Evolutionary conservation across 441 rosid species (phyloP), one percentile per base, ranked within the genome.

Genomic region (Syzygium malaccense): DNA sequence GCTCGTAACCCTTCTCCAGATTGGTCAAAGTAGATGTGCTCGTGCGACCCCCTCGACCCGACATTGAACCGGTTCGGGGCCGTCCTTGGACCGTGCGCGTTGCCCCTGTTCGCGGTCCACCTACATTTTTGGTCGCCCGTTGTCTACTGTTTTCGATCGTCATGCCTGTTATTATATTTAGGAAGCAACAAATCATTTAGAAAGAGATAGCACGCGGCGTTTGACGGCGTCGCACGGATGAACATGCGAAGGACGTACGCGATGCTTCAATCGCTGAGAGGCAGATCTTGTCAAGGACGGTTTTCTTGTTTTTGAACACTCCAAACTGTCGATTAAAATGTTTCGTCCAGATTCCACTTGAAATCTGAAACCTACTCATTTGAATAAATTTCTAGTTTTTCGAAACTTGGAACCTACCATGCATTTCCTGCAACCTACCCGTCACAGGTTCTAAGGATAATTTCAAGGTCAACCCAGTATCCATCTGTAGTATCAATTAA

Each of bases 61-160:
- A 13, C 5, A 5, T 5, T 2, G 14, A 33, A 4, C 14, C 4
- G 45, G 28, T 1, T 37, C 49, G 15, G 26, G 28, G 48, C 48
- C 8, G 28, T 10, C 11, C 8, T 20, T 19, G 49, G 80, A 37
- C 80, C 49, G 49, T 33, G 79, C 79, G 79, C 79, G 10, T 33
- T 4, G 4, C 12, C 28, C 2, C 37, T 37, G 28, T 41, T 20
- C 28, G 28, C 80, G 49, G 49, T 20, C 80, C 80, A 71, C 17
- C 80, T 4, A 41, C 14, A 9, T 45, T 45, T 45, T 57, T 14
- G 14, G 62, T 25, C 62, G n/a, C 11, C n/a, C 83, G 23, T 6
- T 1, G 18, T 41, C 4, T 14, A 6, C 23, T 3, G 2, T 41
- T 3, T 4, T 6, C n/a, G 2, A 30, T 30, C 17, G 2, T 66